Conservation (phyloP, 495 filamentous ascomycete species). For the Lichenothelia convexa region DNA sequence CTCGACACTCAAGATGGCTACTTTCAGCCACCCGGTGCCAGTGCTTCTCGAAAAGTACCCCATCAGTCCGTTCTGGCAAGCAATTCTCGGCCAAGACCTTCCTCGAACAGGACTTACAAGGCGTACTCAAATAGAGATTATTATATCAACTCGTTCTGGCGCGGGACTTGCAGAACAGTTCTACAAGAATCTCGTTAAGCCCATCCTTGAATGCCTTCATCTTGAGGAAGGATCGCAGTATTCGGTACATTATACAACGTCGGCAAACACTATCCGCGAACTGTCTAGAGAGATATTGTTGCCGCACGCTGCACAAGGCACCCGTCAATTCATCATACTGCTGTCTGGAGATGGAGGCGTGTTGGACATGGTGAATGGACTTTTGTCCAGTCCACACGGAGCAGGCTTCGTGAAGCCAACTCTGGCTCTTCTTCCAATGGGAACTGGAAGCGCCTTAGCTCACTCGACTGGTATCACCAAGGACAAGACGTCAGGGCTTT, state of each 20-base stretch:
- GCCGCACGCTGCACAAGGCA: slow-evolving; percentile 27
- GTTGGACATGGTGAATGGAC: slow-evolving; percentile 54
- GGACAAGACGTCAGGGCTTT: slow-evolving; percentile 30
- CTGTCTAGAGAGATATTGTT: slow-evolving; percentile 34
- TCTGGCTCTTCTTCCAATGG: slow-evolving; percentile 53
- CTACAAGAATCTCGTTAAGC: slow-evolving; percentile 36
- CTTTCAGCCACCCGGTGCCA: no score
- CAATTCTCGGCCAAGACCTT: no score
- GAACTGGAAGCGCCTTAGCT: slow-evolving; percentile 81
- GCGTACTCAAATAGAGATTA: slow-evolving; percentile 41
- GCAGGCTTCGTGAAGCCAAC: slow-evolving; percentile 27
- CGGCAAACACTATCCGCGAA: slow-evolving; percentile 38
- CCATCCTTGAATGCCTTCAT: slow-evolving; percentile 32
- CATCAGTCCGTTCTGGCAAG: no score
- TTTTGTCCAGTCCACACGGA: slow-evolving; percentile 20
- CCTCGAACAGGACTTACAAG: no score
- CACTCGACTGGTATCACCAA: slow-evolving; percentile 35
- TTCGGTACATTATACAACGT: slow-evolving; percentile 37
- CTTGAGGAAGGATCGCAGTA: slow-evolving; percentile 21
- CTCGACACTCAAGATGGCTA: no score
- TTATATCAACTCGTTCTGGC: slow-evolving; percentile 61
- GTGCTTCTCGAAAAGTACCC: no score
- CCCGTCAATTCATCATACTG: slow-evolving; percentile 44
- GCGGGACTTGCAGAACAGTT: slow-evolving; percentile 39
- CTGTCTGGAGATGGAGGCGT: slow-evolving; percentile 78